phyloP scores from a whole-genome alignment of 345 rosid species.

The Noccaea bulbosa region DNA sequence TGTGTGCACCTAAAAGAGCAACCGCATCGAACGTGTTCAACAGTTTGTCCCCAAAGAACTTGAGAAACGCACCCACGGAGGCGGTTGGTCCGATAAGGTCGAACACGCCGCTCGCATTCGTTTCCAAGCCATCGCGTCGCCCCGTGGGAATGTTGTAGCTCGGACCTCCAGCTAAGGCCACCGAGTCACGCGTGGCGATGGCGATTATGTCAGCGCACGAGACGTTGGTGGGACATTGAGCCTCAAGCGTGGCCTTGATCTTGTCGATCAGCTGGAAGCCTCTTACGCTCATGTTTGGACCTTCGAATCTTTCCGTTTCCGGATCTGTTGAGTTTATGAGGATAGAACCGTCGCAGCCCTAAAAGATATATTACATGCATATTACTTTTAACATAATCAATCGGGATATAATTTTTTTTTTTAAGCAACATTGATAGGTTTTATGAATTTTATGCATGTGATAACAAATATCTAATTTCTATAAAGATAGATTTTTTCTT shows the following conservation, averaged over 20 bases:
- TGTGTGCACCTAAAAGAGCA: constrained; percentile 68
- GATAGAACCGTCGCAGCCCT: constrained; percentile 39
- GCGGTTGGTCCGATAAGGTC: constrained; percentile 48
- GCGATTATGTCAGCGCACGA: constrained; percentile 47
- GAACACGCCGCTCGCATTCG: constrained; percentile 43
- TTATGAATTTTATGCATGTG: not conserved
- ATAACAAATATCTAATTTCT: not conserved
- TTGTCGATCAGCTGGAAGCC: constrained; percentile 34
- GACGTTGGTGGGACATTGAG: constrained; percentile 34
- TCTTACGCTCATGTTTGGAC: constrained; percentile 34
- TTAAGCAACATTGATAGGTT: too few relatives aligned
- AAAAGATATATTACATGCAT: not conserved
- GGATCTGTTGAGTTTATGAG: constrained; percentile 22
- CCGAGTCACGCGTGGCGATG: constrained; percentile 62
- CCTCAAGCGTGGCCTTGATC: constrained; percentile 27
- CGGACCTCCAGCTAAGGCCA: constrained; percentile 57
- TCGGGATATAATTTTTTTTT: not conserved
- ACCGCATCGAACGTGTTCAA: constrained; percentile 54
- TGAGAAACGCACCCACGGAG: constrained; percentile 46
- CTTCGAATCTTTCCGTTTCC: constrained; percentile 26
- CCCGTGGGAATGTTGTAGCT: constrained; percentile 54
- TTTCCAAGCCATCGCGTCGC: constrained; percentile 59
- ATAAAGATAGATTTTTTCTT: too few relatives aligned
- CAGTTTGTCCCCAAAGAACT: constrained; percentile 44
- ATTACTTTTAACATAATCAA: not conserved